Percentiles rank a stretch among this genome's conserved stretches.
phyloP scores from a whole-genome alignment of 495 filamentous ascomycete genomes.

The Hypoxylon fuscum region DNA sequence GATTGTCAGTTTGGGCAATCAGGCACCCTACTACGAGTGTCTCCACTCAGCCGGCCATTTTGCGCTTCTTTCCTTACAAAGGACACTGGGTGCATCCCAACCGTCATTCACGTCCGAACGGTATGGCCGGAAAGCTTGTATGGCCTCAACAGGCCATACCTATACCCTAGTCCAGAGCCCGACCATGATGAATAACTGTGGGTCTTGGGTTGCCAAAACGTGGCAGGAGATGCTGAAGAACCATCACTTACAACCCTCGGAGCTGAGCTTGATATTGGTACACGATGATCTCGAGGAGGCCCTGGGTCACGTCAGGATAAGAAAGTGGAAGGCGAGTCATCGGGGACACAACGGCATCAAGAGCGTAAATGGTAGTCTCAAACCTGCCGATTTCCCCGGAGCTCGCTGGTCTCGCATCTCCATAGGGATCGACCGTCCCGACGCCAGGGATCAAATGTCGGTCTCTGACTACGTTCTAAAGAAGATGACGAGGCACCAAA shows the following conservation, averaged over 20 bases:
- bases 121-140: slow-evolving; percentile 50
- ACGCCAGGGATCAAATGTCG: slow-evolving; percentile 60
- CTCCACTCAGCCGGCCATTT: slow-evolving; percentile 83
- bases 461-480: slow-evolving; percentile 75
- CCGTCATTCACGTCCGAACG: slow-evolving; percentile 56
- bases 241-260: slow-evolving; percentile 39
- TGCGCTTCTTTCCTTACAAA: slow-evolving; percentile 65
- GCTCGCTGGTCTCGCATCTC: slow-evolving; percentile 60
- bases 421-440: slow-evolving; percentile 77
- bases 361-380: slow-evolving; percentile 64
- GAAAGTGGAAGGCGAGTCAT: slow-evolving; percentile 66
- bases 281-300: slow-evolving; percentile 84
- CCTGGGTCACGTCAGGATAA: slow-evolving; percentile 69
- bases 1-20: slow-evolving; percentile 58
- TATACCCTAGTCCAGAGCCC: slow-evolving; percentile 76
- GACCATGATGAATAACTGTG: slow-evolving; percentile 79
- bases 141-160: slow-evolving; percentile 52
- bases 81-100: slow-evolving; percentile 51
- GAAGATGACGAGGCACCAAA: slow-evolving; percentile 61
- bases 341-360: slow-evolving; percentile 85
- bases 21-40: slow-evolving; percentile 68
- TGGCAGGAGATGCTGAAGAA: slow-evolving; percentile 52
- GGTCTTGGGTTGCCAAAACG: slow-evolving; percentile 60
- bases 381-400: slow-evolving; percentile 33
- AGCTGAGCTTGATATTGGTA: slow-evolving; percentile 70